Conservation (phyloP, 768 basidiomycete genomes). For the Pholiota conissans region DNA sequence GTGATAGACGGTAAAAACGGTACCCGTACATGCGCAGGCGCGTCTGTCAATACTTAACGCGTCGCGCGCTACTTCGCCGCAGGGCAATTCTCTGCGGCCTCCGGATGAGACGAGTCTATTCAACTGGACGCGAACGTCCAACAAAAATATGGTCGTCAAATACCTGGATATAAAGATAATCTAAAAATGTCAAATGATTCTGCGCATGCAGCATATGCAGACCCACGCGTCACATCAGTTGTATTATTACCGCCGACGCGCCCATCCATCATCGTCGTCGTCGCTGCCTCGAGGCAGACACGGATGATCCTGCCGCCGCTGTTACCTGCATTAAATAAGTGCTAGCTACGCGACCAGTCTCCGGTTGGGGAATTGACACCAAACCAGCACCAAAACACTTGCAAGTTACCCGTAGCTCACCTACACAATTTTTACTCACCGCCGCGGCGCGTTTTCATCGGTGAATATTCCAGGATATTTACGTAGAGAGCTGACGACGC, state of each 20-base stretch:
- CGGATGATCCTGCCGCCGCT: background rate
- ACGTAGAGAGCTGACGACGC: background rate
- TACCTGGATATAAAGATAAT: too few relatives aligned
- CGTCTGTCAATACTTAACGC: too few relatives aligned
- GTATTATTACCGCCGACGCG: background rate
- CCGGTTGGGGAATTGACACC: background rate
- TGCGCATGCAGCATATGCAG: too few relatives aligned
- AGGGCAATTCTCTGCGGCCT: background rate
- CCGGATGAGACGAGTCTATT: background rate
- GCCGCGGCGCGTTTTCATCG: background rate
- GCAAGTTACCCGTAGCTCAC: too few relatives aligned
- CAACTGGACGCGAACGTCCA: background rate
- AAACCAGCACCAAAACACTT: background rate
- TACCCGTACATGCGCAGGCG: too few relatives aligned
- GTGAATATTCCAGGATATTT: background rate
- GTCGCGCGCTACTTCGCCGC: background rate
- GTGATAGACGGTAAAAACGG: too few relatives aligned
- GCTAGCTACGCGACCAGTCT: background rate
- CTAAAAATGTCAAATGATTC: too few relatives aligned
- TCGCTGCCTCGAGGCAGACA: constrained; percentile 1
- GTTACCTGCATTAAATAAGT: background rate
- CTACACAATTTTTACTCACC: background rate
- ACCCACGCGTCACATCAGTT: background rate
- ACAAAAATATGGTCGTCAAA: too few relatives aligned
- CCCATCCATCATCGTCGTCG: background rate